A percentile compares a stretch with the other conserved stretches of the same genome.
These are phyloP conservation scores for Sordaria brevicollis DNA, from an alignment of 495 filamentous ascomycete genomes.

Conservation along the genomic window DNA sequence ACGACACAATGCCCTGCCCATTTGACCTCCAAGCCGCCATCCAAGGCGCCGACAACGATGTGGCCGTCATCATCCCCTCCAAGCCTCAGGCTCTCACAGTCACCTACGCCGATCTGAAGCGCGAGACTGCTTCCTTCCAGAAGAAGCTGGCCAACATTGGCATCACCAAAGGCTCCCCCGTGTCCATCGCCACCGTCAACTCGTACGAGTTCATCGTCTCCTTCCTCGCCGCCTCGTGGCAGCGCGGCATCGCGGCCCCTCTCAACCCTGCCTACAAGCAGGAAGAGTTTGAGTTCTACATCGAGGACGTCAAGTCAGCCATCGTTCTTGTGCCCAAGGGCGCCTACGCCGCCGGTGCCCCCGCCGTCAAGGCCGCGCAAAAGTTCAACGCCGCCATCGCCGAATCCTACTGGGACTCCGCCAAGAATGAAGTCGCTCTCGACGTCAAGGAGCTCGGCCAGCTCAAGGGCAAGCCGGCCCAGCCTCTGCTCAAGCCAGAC, in stretches of 20 bases:
- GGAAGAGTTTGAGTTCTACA: slow-evolving; percentile 82
- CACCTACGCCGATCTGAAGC: slow-evolving; percentile 51
- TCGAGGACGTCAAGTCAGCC: slow-evolving; percentile 68
- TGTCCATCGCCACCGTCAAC: slow-evolving; percentile 69
- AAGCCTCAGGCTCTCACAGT: slow-evolving; percentile 46
- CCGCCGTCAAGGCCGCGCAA: slow-evolving; percentile 61
- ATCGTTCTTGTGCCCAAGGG: slow-evolving; percentile 63
- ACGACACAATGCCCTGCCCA: neutral
- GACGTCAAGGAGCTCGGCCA: slow-evolving; percentile 66
- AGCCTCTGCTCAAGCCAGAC: slow-evolving; percentile 43
- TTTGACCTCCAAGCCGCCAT: slow-evolving; percentile 31
- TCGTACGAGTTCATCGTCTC: slow-evolving; percentile 74
- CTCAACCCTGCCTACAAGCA: slow-evolving; percentile 79
- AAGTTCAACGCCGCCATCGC: slow-evolving; percentile 70
- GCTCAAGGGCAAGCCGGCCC: slow-evolving; percentile 41
- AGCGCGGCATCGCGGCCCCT: slow-evolving; percentile 69
- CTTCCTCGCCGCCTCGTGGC: slow-evolving; percentile 67
- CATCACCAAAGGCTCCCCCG: slow-evolving; percentile 49
- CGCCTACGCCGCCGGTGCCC: slow-evolving; percentile 47
- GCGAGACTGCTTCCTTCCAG: slow-evolving; percentile 56
- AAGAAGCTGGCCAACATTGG: slow-evolving; percentile 60
- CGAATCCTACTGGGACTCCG: slow-evolving; percentile 65
- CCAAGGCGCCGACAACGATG: slow-evolving; percentile 25
- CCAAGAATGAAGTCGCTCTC: slow-evolving; percentile 50
- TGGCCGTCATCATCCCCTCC: slow-evolving; percentile 59